Conservation (phyloP, 768 basidiomycete species). For the Lentinula raphanica region DNA sequence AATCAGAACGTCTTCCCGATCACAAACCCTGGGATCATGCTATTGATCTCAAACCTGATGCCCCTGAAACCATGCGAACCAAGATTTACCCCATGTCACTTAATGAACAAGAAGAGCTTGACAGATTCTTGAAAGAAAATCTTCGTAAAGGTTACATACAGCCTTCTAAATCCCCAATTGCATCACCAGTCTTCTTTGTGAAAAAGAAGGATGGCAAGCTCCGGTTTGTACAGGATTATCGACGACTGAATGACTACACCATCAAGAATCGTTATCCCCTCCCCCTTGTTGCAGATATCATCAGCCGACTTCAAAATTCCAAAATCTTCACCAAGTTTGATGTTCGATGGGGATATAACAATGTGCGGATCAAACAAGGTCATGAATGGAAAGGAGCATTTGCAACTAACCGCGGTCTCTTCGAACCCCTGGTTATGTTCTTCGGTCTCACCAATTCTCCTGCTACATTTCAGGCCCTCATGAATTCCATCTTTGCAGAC, state of each 20-base stretch:
- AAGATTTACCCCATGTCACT: not conserved
- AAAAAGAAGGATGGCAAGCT: not conserved
- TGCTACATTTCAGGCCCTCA: no score
- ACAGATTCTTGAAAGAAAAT: not conserved
- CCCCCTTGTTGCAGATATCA: slow-evolving; percentile 27
- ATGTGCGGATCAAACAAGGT: slow-evolving; percentile 34
- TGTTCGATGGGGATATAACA: slow-evolving; percentile 34
- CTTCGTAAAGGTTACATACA: not conserved
- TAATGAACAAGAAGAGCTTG: not conserved
- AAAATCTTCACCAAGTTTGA: slow-evolving; percentile 33
- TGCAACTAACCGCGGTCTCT: no score
- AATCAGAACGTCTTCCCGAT: not conserved
- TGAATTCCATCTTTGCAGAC: no score
- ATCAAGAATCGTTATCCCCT: slow-evolving; percentile 28
- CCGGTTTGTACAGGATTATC: not conserved
- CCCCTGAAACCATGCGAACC: not conserved
- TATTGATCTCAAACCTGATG: not conserved
- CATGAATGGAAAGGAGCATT: slow-evolving; percentile 43
- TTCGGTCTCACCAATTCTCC: no score
- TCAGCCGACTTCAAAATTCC: slow-evolving; percentile 20
- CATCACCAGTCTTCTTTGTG: not conserved
- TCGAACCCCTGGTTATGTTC: no score
- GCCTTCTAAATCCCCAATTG: not conserved
- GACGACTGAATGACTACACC: slow-evolving; percentile 22
- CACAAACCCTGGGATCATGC: not conserved